phyloP scores from a whole-genome alignment of 2,329 filamentous ascomycete species.

The Furcasterigmium sp. region DNA sequence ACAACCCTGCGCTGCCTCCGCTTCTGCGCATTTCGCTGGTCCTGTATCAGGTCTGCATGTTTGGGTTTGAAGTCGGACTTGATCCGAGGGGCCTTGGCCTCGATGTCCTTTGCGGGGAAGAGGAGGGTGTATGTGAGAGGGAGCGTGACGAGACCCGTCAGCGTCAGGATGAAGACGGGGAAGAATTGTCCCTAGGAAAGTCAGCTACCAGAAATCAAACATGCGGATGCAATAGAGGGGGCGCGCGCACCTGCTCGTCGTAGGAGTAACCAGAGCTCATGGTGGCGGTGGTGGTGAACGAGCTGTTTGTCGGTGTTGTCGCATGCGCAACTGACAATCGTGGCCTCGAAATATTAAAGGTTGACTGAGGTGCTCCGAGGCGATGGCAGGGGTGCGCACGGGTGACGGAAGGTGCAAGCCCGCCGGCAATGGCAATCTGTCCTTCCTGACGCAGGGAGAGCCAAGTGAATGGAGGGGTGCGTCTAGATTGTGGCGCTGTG shows the following conservation, averaged over 20 bases:
- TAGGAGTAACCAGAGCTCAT: slow-evolving; percentile 98
- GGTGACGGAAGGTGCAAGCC: not conserved
- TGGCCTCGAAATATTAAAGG: slow-evolving; percentile 25
- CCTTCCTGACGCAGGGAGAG: not conserved
- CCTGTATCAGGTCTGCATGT: slow-evolving; percentile 77
- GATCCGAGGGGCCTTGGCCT: slow-evolving; percentile 78
- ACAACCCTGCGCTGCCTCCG: slow-evolving; percentile 86
- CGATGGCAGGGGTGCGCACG: not conserved
- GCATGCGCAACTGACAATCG: slow-evolving; percentile 22
- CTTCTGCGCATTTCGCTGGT: slow-evolving; percentile 79
- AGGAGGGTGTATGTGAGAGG: slow-evolving; percentile 87
- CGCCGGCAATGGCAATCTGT: slow-evolving; percentile 4
- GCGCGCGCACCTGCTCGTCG: slow-evolving; percentile 69
- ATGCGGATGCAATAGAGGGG: not conserved
- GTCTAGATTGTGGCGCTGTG: no score
- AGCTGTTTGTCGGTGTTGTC: slow-evolving; percentile 10
- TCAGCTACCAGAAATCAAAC: not conserved
- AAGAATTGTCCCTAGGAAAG: slow-evolving; percentile 80
- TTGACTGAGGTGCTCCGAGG: not conserved
- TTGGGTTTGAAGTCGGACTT: slow-evolving; percentile 74
- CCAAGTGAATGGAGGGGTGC: no score
- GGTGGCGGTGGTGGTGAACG: slow-evolving; percentile 30
- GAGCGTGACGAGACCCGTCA: slow-evolving; percentile 80
- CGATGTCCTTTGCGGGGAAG: slow-evolving; percentile 69
- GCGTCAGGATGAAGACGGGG: slow-evolving; percentile 95